Base-by-base conservation (phyloP, 2,329 filamentous ascomycete genomes). In the Monilinia fructigena region DNA sequence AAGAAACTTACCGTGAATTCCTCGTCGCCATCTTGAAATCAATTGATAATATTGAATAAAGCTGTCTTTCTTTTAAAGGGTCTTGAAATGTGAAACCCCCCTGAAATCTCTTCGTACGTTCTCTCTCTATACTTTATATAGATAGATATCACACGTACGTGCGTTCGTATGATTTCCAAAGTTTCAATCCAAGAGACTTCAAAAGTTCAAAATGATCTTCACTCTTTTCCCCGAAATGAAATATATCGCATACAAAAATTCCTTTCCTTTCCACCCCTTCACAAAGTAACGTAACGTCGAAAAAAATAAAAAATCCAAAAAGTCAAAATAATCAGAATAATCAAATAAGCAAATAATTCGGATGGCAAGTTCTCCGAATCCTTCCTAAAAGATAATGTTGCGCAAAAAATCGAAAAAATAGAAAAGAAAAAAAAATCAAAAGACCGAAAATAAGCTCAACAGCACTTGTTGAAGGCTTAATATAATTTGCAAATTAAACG, bases 391-490 rank as follows among this genome's bases (percentile, higher is more conserved):
- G 42, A 50, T 31, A 35, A 18, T 31, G 18, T 8, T 35, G 42
- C 18, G 18, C 8, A 14, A 35, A 53, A 47, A 35, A 31, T 4
- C 1, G 6, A 31, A 31, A 0, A 31, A 31, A n/a, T n/a, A n/a
- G n/a, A 35, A 7, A 7, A 6, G 0, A 35, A 35, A 35, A 35
- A 5, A 53, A 20, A 40, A 38, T 26, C 14, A 50, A 35, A 23
- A 35, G n/a, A 20, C 11, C 45, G 38, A 2, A 26, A 52, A 35
- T 59, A 60, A 65, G 63, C 63, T 65, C 63, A 60, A 60, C 63
- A 65, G 63, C 63, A 65, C 63, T 65, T 60, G 55, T 65, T 65
- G 63, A 26, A 60, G 63, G 55, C 62, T 45, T 65, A 31, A 55
- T 42, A 12, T 35, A 20, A n/a, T 48, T 60, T 65, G 55, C 55